Conservation (phyloP, 2,329 filamentous ascomycete species). For the Leptographium flavum region DNA sequence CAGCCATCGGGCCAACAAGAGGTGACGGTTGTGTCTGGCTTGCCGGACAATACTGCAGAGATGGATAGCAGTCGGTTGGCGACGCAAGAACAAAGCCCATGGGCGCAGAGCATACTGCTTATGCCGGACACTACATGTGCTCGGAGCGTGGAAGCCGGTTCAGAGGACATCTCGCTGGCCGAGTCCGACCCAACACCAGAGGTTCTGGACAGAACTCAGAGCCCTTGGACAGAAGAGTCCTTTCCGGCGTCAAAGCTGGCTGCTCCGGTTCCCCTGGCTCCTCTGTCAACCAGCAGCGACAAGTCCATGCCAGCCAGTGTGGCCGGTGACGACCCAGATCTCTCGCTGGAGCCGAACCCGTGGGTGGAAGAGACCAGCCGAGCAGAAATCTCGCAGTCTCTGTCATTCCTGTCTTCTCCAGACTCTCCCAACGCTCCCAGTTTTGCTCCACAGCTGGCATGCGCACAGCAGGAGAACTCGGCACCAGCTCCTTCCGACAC, state of each 20-base stretch:
- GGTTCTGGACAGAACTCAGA: not conserved
- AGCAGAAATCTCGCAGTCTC: not conserved
- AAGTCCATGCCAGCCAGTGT: not conserved
- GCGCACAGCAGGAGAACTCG: not conserved
- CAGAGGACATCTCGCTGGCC: not conserved
- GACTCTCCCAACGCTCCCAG: not conserved
- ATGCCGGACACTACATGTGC: not conserved
- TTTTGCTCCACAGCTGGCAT: not conserved
- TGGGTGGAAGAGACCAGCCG: conserved; percentile 1
- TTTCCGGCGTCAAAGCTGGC: not conserved
- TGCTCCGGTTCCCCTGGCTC: not conserved
- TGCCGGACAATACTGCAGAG: too few species aligned
- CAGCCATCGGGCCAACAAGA: too few species aligned
- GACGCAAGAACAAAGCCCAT: conserved; percentile 12
- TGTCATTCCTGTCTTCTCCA: conserved; percentile 2
- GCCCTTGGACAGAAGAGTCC: conserved; percentile 3
- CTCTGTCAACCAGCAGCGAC: not conserved
- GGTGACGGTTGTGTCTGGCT: too few species aligned
- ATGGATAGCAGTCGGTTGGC: conserved; percentile 2
- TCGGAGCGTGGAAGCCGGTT: not conserved
- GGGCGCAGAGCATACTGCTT: not conserved
- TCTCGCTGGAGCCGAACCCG: conserved; percentile 7
- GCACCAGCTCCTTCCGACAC: not conserved
- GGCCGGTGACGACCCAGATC: not conserved
- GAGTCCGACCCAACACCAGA: not conserved